phyloP scores from a whole-genome alignment of 345 rosid species.

The Aquilaria sinensis region DNA sequence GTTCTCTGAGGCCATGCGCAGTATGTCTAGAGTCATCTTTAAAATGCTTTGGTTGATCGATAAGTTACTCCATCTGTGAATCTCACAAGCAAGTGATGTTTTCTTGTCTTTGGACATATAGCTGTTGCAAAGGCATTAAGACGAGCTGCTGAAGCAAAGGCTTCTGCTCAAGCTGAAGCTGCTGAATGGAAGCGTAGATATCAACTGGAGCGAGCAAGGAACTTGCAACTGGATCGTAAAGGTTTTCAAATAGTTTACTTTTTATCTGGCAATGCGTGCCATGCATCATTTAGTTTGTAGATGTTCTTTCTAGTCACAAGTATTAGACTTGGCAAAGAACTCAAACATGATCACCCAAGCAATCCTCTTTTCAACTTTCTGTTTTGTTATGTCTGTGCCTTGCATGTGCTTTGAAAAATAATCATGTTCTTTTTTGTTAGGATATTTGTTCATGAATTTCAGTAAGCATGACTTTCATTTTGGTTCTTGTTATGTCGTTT shows the following conservation, averaged over 20 bases:
- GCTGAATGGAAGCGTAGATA: slow-evolving; percentile 98
- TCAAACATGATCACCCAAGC: neutral
- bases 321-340: too few relatives aligned
- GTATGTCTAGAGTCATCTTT: slow-evolving; percentile 34
- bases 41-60: slow-evolving; percentile 10
- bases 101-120: slow-evolving; percentile 17
- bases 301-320: neutral
- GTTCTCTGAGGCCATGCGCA: slow-evolving; percentile 92
- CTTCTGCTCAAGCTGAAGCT: slow-evolving; percentile 96
- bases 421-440: too few relatives aligned
- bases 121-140: slow-evolving; percentile 98
- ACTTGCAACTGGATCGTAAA: slow-evolving; percentile 40
- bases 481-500: too few relatives aligned
- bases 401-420: too few relatives aligned
- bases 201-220: slow-evolving; percentile 71
- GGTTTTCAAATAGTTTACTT: slow-evolving; percentile 33
- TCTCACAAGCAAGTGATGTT: slow-evolving; percentile 10
- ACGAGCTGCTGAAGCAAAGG: slow-evolving; percentile 96
- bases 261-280: neutral
- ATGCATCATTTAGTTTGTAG: neutral
- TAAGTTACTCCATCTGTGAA: neutral
- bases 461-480: too few relatives aligned
- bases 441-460: too few relatives aligned
- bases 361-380: neutral
- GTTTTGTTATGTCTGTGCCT: neutral